A percentile compares a stretch with the other conserved stretches of the same genome.
Evolutionary conservation across 2,329 filamentous ascomycete genomes (phyloP).

Genomic region (Macrophomina phaseolina): DNA sequence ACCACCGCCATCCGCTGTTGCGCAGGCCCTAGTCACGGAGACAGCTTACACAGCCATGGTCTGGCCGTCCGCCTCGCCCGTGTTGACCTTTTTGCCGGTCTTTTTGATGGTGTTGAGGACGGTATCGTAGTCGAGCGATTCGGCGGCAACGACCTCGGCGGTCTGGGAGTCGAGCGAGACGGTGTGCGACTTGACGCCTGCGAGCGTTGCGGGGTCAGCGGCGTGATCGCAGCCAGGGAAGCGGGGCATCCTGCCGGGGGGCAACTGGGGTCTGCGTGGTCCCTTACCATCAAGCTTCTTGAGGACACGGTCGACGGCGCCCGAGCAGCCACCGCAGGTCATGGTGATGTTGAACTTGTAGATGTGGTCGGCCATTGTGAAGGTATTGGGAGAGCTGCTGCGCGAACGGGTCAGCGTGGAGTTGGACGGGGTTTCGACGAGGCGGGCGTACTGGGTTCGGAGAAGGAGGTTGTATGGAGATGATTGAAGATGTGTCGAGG

Average conservation of each 20-base stretch:
- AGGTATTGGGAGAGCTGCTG: not conserved
- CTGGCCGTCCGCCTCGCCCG: conserved; percentile 70
- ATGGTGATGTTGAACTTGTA: conserved; percentile 97
- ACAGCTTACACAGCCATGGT: conserved; percentile 14
- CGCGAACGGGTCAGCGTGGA: not conserved
- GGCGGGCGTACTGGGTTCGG: not conserved
- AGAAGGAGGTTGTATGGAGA: not conserved
- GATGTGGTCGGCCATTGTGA: conserved; percentile 74
- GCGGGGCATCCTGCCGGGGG: not conserved
- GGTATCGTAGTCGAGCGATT: conserved; percentile 74
- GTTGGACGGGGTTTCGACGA: not conserved
- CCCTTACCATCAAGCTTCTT: conserved; percentile 84
- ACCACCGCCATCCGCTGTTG: not conserved
- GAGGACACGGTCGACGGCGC: conserved; percentile 88
- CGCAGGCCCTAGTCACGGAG: not conserved
- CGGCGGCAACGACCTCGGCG: conserved; percentile 75
- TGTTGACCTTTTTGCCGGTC: conserved; percentile 91
- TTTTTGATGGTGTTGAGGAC: conserved; percentile 90
- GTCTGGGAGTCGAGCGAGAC: conserved; percentile 87
- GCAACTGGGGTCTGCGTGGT: conserved; percentile 29
- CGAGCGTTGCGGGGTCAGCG: not conserved
- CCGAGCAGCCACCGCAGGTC: conserved; percentile 89
- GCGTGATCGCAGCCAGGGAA: not conserved
- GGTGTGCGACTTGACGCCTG: conserved; percentile 85
- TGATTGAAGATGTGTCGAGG: not conserved